Evolutionary conservation across 495 filamentous ascomycete species (phyloP), one percentile per base, ranked within the genome.

Genomic region (Podospora conica): DNA sequence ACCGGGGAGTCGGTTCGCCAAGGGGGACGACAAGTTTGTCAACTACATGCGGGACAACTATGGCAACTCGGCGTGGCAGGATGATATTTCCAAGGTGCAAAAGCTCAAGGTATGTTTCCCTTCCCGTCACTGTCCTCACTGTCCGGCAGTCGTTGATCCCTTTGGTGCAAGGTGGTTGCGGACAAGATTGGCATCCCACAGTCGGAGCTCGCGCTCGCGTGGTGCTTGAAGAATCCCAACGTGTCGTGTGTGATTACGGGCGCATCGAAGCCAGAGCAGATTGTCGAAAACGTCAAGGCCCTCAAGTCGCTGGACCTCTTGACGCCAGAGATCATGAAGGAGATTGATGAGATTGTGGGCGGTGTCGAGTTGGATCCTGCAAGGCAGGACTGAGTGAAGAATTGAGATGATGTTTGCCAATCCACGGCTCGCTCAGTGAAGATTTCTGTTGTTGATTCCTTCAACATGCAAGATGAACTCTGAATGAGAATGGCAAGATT

Each of bases 221-320:
- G 90, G 90, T 81, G 84, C 65, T 70, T 91, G 61, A 91, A 89
- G 81, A 93, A 92, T 68, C 80, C 82, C 24, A 85, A 90, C 64
- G 83, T 92, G 54, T 85, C 82, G 15, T 84, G 81, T 1, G 87
- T 87, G 57, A 92, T 92, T 70, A 88, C 86, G 7, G 90, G 90
- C 20, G 90, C 90, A 2, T 87, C 84, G 21, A 80, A 79, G 65
- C 81, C 84, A 9, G 87, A 90, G 78, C 90, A 93, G 76, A 82
- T 93, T 53, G 76, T 79, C 12, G 85, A 91, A 66, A 89, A 87
- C 56, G 76, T 90, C 28, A 80, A 82, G 69, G 84, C 85, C 61
- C 66, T 92, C 65, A 81, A 83, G 54, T 65, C 90, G 10, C 61
- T 86, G 27, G 79, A 85, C 3, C 84, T 84, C 72, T 68, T 91